A percentile compares a stretch with the other conserved stretches of the same genome.
These are phyloP conservation scores for Sclerotinia sclerotiorum DNA, from an alignment of 2,329 filamentous ascomycete species.

Conservation along the genomic window DNA sequence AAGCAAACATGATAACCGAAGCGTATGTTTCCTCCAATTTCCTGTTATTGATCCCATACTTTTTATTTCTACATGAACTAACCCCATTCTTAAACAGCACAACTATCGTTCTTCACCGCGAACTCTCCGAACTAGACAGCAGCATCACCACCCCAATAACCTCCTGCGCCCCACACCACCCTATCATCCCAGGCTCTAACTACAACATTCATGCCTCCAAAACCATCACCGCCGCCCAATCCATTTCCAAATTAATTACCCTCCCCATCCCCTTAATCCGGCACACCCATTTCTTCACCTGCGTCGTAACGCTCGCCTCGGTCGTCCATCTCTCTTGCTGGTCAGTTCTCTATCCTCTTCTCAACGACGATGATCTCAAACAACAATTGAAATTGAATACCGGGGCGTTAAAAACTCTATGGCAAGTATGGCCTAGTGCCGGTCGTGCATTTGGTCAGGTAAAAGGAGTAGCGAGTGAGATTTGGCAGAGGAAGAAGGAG, in stretches of 20 bases:
- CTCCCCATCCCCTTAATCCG: slow-evolving; percentile 69
- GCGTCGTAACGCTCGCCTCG: slow-evolving; percentile 73
- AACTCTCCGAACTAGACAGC: slow-evolving; percentile 71
- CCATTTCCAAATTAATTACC: slow-evolving; percentile 72
- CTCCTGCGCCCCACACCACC: slow-evolving; percentile 60
- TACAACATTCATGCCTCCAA: slow-evolving; percentile 66
- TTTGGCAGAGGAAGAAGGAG: slow-evolving; percentile 47
- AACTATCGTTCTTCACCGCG: slow-evolving; percentile 76
- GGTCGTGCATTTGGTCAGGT: slow-evolving; percentile 73
- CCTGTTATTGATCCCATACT: neutral
- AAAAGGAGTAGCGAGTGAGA: slow-evolving; percentile 74
- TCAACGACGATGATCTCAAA: slow-evolving; percentile 63
- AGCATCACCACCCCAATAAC: slow-evolving; percentile 58
- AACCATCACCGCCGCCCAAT: slow-evolving; percentile 74
- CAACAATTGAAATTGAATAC: slow-evolving; percentile 76
- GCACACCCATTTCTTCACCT: slow-evolving; percentile 83
- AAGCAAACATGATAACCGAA: slow-evolving; percentile 77
- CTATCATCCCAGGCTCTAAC: slow-evolving; percentile 32
- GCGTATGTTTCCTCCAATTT: slow-evolving; percentile 34
- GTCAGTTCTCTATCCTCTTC: slow-evolving; percentile 45
- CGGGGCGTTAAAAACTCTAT: slow-evolving; percentile 38
- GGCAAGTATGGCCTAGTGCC: slow-evolving; percentile 38
- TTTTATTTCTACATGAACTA: neutral
- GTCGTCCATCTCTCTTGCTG: slow-evolving; percentile 82
- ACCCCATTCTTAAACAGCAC: slow-evolving; percentile 43